Evolutionary conservation across 176 grass and related monocot genomes (phyloP), one percentile per base, ranked within the genome.

Genomic region (Juncus effusus): DNA sequence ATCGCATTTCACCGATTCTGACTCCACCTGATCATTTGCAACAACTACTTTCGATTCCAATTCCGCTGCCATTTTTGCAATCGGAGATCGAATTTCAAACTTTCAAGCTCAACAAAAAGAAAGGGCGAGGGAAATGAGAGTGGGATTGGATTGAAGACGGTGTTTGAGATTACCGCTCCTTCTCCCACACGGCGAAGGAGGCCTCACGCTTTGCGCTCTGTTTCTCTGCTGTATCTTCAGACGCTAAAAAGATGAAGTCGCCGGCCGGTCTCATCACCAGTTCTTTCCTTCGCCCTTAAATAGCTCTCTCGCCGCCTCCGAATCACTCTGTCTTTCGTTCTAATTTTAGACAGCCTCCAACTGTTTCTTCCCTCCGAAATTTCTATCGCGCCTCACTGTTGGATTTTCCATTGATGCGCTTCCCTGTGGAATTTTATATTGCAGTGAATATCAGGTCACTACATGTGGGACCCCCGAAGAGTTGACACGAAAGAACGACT

Each of bases 121-220:
- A 64, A 40, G 16, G 13, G 10, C 6, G 64, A 39, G 12, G 64
- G 3, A 42, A 19, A 3, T 14, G 53, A 8, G 51, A 16, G 4
- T n/a, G 4, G 41, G n/a, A 56, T 2, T 13, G 15, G 3, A n/a
- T 9, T 15, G 61, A 6, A 44, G 4, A 16, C 19, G 19, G 19
- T 28, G 19, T 28, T 28, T 28, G 19, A 6, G 36, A 13, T 60
- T 82, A 93, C 89, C 89, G 81, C 78, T 93, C 89, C 76, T 88
- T 88, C 75, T 82, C 85, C 81, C 81, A 93, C 42, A 88, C 85
- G 63, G 69, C 79, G 78, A 87, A 88, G 59, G 85, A 80, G 6
- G 76, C 66, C 12, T 77, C 74, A 28, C 56, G 37, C 54, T 76
- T 75, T 8, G 52, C 47, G 57, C 56, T 74, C 61, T 62, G 75